These are phyloP conservation scores for Geranomyces michiganensis DNA, from an alignment of 192 early-diverging fungal species.

Conservation along the genomic window DNA sequence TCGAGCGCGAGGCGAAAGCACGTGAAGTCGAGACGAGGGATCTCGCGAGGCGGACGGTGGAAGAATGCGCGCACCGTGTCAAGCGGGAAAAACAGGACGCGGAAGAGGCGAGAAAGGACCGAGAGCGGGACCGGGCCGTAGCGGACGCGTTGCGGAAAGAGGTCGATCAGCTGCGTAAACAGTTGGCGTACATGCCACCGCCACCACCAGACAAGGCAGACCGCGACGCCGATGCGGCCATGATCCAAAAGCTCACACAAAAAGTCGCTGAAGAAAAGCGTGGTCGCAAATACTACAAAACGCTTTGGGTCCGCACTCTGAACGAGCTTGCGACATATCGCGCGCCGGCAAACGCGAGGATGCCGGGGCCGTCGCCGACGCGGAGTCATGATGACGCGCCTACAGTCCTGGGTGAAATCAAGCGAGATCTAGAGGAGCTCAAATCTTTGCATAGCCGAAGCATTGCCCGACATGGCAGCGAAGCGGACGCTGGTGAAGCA, in stretches of 20 bases:
- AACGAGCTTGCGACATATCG: constrained; percentile 27
- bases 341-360: background rate
- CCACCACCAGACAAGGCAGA: constrained; percentile 15
- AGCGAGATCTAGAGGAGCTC: constrained; percentile 25
- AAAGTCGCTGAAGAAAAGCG: constrained; percentile 37
- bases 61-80: constrained; percentile 44
- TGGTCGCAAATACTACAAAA: constrained; percentile 46
- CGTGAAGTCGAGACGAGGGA: constrained; percentile 36
- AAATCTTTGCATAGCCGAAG: background rate
- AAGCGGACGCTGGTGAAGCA: background rate
- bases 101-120: constrained; percentile 2
- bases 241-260: constrained; percentile 13
- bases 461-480: background rate
- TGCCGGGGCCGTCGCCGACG: constrained; percentile 6
- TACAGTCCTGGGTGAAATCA: constrained; percentile 4
- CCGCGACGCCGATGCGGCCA: constrained; percentile 7
- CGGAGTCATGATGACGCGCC: background rate
- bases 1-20: constrained; percentile 22
- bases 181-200: background rate
- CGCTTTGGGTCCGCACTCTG: constrained; percentile 38
- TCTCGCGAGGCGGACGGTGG: constrained; percentile 32
- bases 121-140: constrained; percentile 25
- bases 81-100: constrained; percentile 37
- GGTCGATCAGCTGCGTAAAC: background rate
- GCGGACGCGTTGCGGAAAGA: constrained; percentile 13